Evolutionary conservation across 345 rosid species (phyloP), one percentile per base, ranked within the genome.

Genomic region (Cochlearia excelsa): DNA sequence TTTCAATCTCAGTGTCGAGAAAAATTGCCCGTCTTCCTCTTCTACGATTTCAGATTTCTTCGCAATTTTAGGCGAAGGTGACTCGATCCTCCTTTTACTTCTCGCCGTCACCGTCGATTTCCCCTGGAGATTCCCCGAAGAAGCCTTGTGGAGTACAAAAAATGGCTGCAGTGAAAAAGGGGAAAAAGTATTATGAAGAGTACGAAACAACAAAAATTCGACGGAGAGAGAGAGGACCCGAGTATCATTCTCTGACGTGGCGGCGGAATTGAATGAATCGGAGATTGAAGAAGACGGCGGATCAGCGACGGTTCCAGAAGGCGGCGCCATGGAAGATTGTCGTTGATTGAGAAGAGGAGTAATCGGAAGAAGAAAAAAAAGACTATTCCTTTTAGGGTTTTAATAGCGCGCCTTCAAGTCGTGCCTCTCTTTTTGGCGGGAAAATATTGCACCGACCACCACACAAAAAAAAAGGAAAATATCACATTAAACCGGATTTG

Each of bases 101-200:
- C 74, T 85, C 28, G 41, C 72, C 2, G 55, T 53, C 69, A 66
- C 78, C 10, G 47, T 66, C 42, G 74, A 61, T 34, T 77, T 82
- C 51, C 67, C 72, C 7, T 67, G 74, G 6, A 75, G 43, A 38
- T 67, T 85, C 57, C 59, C 65, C 46, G 71, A 66, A 5, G 77
- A 70, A 5, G 79, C 84, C 62, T 80, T 72, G 56, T 75, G 88
- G 38, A 87, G 91, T 26, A 81, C 69, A 66, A 77, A 82, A 66
- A 84, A 81, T 4, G 88, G 82, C 95, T 88, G 88, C 65, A 37
- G 63, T 53, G 38, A 38, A 68, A n/a, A 51, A 43, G 28, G 2
- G 2, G 26, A 26, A 10, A 3, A n/a, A n/a, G n/a, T n/a, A n/a
- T n/a, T 26, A 10, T 30, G 47, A 44, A 67, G 27, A 59, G 39